Evolutionary conservation across 2,329 filamentous ascomycete genomes (phyloP).

Genomic region (Cladosporium halotolerans): DNA sequence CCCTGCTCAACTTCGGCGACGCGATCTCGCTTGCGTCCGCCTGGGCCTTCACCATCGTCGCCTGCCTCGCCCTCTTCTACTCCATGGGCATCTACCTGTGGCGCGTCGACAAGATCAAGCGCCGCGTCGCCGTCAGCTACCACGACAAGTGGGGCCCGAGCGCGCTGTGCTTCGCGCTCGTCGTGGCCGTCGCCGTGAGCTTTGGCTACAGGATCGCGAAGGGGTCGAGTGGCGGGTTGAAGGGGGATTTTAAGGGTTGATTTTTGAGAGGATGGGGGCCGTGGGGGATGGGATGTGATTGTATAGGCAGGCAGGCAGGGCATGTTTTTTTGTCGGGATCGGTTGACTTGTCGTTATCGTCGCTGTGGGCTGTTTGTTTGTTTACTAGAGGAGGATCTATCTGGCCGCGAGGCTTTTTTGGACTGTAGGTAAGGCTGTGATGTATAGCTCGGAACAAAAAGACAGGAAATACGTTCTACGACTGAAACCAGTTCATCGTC

Average conservation of each 20-base stretch:
- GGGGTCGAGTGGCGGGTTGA: slow-evolving; percentile 45
- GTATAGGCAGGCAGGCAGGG: too few relatives aligned
- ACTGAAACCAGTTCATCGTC: too few relatives aligned
- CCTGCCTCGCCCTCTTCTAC: slow-evolving; percentile 73
- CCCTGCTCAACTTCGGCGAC: slow-evolving; percentile 73
- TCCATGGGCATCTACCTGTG: slow-evolving; percentile 80
- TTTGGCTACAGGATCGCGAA: slow-evolving; percentile 68
- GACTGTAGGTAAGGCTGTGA: too few relatives aligned
- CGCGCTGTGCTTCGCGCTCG: slow-evolving; percentile 64
- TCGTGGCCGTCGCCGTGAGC: slow-evolving; percentile 68
- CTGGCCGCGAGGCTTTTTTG: too few relatives aligned
- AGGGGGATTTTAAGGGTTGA: slow-evolving; percentile 19
- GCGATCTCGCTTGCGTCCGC: slow-evolving; percentile 57
- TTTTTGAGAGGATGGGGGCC: not conserved
- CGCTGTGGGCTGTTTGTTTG: too few relatives aligned
- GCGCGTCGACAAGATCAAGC: slow-evolving; percentile 77
- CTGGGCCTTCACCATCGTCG: slow-evolving; percentile 70
- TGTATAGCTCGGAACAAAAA: too few relatives aligned
- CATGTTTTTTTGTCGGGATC: too few relatives aligned
- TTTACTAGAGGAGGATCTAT: too few relatives aligned
- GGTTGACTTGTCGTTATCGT: too few relatives aligned
- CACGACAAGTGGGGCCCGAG: slow-evolving; percentile 86
- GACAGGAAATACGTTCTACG: too few relatives aligned
- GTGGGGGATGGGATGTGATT: not conserved
- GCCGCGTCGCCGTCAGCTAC: slow-evolving; percentile 77